Base-by-base conservation (phyloP, 1,284 basidiomycete genomes). In the Sanguinoderma infundibulare region DNA sequence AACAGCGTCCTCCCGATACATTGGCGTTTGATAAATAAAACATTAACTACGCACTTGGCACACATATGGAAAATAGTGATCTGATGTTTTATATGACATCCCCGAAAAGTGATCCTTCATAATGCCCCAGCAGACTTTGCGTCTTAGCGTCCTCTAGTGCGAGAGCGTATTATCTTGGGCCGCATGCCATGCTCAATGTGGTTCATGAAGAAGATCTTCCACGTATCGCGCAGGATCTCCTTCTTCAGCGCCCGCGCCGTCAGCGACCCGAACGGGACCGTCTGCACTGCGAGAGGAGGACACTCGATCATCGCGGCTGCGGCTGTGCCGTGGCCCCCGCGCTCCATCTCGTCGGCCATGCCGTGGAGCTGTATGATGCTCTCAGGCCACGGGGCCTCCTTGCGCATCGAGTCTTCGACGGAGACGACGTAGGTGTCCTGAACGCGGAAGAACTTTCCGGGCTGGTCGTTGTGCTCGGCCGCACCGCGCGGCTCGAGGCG, bases 191-290 rank as follows among this genome's bases (percentile, higher is more conserved):
- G 24, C 56, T 69, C 67, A 17, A 71, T 53, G 28, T 69, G 60
- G 7, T 57, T 38, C 12, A 62, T 60, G 38, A 73, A 59, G 17
- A 53, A 60, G 24, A 61, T 63, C 62, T 70, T 71, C 72, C 71
- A 73, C 22, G 61, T 26, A 2, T 61, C 51, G 24, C 44, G 52
- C 54, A 64, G 20, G 40, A 55, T 24, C 40, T 60, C 59, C 34
- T 30, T 38, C 26, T 24, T 55, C 44, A 60, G 8, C 36, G 47
- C 39, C 5, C 61, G 22, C 47, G 59, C 52, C 60, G 49, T 66
- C 57, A 73, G 56, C 34, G 65, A 68, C 22, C 71, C 72, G 51
- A 70, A 72, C 24, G 71, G 72, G 14, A 72, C 69, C 5, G 67
- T 70, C 62, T 72, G 71, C 58, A 72, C 68, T 12, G 67, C 67